These are phyloP conservation scores for Crataegus laevigata DNA, from an alignment of 306 rosid genomes.

Conservation along the genomic window DNA sequence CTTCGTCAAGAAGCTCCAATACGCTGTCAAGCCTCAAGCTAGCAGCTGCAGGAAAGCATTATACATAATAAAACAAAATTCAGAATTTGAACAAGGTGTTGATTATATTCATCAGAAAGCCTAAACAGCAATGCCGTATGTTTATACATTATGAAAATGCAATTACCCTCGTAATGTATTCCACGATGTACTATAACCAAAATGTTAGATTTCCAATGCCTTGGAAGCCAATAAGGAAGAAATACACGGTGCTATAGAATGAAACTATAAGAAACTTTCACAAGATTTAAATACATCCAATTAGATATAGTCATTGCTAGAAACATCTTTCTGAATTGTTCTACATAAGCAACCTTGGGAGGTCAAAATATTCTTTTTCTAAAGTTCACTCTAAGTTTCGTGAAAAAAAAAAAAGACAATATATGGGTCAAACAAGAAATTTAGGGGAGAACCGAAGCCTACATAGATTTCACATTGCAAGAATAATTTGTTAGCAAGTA, in stretches of 20 bases:
- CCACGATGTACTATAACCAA: not conserved
- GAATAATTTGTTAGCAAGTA: not conserved
- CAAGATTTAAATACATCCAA: not conserved
- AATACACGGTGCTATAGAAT: not conserved
- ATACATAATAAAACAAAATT: not conserved
- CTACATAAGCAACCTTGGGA: not conserved
- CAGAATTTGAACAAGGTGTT: not conserved
- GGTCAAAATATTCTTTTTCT: not conserved
- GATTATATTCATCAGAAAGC: not conserved
- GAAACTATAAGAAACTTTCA: not conserved
- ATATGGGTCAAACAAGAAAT: not conserved
- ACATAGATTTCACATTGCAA: not conserved
- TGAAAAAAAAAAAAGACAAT: not conserved
- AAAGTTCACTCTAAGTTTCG: not conserved
- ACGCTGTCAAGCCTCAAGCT: conserved; percentile 23
- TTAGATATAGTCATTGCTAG: not conserved
- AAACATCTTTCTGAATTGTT: not conserved
- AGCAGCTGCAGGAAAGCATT: conserved; percentile 15
- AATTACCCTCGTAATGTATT: not conserved
- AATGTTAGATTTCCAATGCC: not conserved
- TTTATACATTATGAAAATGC: not conserved
- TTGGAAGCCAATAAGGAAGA: not conserved
- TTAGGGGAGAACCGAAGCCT: not conserved
- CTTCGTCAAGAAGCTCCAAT: conserved; percentile 26
- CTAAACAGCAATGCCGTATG: not conserved